Percentiles rank a stretch among this genome's conserved stretches.
Evolutionary conservation across 176 grass and related monocot genomes (phyloP).

Genomic region (Saccharum spontaneum): DNA sequence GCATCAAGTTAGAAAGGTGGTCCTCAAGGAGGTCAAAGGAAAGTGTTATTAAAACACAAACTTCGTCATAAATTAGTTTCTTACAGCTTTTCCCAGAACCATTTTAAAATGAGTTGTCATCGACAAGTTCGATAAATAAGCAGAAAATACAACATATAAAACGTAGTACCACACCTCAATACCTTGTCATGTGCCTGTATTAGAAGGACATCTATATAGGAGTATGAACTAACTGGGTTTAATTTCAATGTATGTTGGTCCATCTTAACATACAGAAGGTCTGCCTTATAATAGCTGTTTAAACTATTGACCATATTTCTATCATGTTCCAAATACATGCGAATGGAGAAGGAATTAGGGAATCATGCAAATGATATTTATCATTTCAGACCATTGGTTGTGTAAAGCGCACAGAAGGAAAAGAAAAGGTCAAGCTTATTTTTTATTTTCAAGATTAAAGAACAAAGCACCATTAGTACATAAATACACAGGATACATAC

Average conservation of each 20-base stretch:
- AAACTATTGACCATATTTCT: not conserved
- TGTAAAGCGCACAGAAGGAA: not conserved
- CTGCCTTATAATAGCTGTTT: not conserved
- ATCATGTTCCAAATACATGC: not conserved
- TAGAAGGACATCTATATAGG: not conserved
- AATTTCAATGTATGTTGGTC: not conserved
- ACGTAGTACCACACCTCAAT: not conserved
- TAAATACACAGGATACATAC: not conserved
- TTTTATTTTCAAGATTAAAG: not conserved
- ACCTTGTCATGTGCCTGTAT: not conserved
- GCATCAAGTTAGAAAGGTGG: constrained; percentile 20
- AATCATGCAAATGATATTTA: not conserved
- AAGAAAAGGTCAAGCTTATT: not conserved
- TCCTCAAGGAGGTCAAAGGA: not conserved
- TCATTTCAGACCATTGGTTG: not conserved
- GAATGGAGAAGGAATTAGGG: not conserved
- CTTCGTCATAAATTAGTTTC: not conserved
- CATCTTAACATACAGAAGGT: not conserved
- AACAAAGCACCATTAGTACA: not conserved
- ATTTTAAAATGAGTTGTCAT: not conserved
- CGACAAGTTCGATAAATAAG: not conserved
- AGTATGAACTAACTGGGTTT: not conserved
- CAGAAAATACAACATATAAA: not conserved
- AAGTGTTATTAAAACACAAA: not conserved
- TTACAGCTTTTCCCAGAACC: not conserved